phyloP scores from a whole-genome alignment of 805 yeast species.

The Saccharomycopsis sp. region DNA sequence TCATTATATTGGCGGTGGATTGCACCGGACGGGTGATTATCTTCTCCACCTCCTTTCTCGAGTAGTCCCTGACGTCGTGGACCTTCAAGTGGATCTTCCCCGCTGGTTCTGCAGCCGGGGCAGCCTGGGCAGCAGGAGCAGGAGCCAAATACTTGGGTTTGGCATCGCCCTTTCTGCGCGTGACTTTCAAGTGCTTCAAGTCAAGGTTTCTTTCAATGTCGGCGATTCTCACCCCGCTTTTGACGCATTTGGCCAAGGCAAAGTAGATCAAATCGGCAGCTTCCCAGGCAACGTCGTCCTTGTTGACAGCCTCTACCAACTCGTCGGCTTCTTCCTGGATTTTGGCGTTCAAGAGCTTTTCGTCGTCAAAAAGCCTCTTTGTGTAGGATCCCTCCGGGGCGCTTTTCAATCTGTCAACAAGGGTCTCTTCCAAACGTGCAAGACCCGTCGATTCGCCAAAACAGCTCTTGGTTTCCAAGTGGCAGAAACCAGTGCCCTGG shows the following conservation, averaged over 20 bases:
- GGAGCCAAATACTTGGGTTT: constrained; percentile 48
- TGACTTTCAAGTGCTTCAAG: constrained; percentile 74
- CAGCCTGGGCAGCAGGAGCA: constrained; percentile 21
- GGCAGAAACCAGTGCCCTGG: constrained; percentile 87
- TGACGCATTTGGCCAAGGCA: constrained; percentile 63
- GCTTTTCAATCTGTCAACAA: constrained; percentile 49
- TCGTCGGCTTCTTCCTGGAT: constrained; percentile 96
- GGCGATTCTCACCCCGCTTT: constrained; percentile 68
- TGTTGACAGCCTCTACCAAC: constrained; percentile 70
- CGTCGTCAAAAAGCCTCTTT: constrained; percentile 76
- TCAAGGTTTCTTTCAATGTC: constrained; percentile 85
- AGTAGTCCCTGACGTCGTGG: constrained; percentile 36
- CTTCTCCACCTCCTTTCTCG: constrained; percentile 41
- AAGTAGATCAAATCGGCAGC: constrained; percentile 88
- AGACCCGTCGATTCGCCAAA: constrained; percentile 71
- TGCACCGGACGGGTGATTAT: constrained; percentile 93
- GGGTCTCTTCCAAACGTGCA: constrained; percentile 56
- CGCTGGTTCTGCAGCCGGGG: constrained; percentile 22
- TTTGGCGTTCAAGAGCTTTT: constrained; percentile 69
- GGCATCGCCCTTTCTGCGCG: constrained; percentile 95
- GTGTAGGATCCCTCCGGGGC: constrained; percentile 97
- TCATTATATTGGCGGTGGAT: constrained; percentile 87
- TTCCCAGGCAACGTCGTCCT: constrained; percentile 85
- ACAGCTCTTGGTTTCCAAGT: constrained; percentile 69
- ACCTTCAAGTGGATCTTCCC: constrained; percentile 45